These are phyloP conservation scores for Salix viminalis DNA, from an alignment of 345 rosid species.

Conservation along the genomic window DNA sequence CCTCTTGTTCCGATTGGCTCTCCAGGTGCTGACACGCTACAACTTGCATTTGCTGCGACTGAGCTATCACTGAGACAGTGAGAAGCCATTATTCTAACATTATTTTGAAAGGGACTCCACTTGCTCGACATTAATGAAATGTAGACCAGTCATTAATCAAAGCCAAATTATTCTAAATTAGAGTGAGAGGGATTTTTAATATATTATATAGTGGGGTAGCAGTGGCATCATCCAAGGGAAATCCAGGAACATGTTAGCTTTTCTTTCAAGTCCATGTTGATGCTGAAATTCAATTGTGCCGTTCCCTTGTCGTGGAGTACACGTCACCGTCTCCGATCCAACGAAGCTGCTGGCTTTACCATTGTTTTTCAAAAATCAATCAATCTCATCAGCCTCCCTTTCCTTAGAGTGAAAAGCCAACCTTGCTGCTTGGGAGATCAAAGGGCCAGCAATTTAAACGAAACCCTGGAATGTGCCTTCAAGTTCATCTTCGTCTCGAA, in stretches of 20 bases:
- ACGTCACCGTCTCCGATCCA: conserved; percentile 18
- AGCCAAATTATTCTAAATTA: conserved; percentile 5
- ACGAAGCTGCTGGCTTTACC: conserved; percentile 6
- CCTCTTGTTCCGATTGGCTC: conserved; percentile 20
- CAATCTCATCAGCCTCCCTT: background rate
- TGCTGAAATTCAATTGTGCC: conserved; percentile 19
- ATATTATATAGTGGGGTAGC: conserved; percentile 17
- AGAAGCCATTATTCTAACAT: conserved; percentile 21
- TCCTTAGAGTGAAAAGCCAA: conserved; percentile 7
- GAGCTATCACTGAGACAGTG: conserved; percentile 15
- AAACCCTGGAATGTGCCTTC: conserved; percentile 10
- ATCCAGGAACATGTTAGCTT: conserved; percentile 19
- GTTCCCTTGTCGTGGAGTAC: conserved; percentile 26
- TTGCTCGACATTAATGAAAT: conserved; percentile 37
- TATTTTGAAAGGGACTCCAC: conserved; percentile 41
- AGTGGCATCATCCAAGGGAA: conserved; percentile 21
- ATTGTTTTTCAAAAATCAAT: conserved; percentile 11
- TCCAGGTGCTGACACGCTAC: conserved; percentile 27
- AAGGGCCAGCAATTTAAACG: background rate
- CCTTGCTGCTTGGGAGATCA: background rate
- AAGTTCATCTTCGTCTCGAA: background rate
- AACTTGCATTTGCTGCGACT: conserved; percentile 2
- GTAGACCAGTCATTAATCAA: conserved; percentile 37
- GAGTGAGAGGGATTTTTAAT: background rate
- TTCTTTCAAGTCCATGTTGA: conserved; percentile 16